Evolutionary conservation across 2,329 filamentous ascomycete species (phyloP), one percentile per base, ranked within the genome.

Genomic region (Fonsecaea multimorphosa): DNA sequence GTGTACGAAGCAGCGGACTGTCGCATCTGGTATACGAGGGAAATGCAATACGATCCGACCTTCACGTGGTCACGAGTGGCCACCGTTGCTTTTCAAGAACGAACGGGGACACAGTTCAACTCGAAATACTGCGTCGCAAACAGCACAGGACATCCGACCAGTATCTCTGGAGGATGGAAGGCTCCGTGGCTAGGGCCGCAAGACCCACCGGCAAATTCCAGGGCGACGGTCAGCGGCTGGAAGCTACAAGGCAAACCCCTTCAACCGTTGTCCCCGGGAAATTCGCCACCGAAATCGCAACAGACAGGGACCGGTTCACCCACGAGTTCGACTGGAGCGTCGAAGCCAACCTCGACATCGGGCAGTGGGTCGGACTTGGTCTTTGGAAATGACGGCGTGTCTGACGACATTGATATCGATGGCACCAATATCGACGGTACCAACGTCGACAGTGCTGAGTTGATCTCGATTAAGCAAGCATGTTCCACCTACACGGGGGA

Each of bases 1-100:
- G 76, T 84, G 1, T 85, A 86, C 63, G 84, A 88, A 68, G 81
- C 85, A 0, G 84, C 87, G 0, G 84, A 87, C 69, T 90, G 87
- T 69, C 79, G 86, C 24, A 36, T 89, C 12, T 90, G 83, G 72
- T 89, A 85, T 66, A 87, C 87, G 1, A 73, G 79, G 16, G 74
- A 79, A 1, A 87, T 86, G 75, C 75, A 85, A 36, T 75, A 80
- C 2, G 80, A 87, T 64, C 80, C 84, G 1, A 79, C 78, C 1
- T 77, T 75, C n/a, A 72, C 86, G 36, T 89, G 87, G 87, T 77
- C 76, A 32, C 78, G 76, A 27, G 80, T 79, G 32, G 76, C 76
- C 1, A 74, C 75, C 5, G 73, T 78, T 1, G 76, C 77, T 0
- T 83, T 80, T 49, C 49, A 63, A n/a, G 64, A 67, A 19, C 61